A percentile compares a stretch with the other conserved stretches of the same genome.
Conservation (phyloP, 352 stramenopile species). For the Halophytophthora polymorphica region DNA sequence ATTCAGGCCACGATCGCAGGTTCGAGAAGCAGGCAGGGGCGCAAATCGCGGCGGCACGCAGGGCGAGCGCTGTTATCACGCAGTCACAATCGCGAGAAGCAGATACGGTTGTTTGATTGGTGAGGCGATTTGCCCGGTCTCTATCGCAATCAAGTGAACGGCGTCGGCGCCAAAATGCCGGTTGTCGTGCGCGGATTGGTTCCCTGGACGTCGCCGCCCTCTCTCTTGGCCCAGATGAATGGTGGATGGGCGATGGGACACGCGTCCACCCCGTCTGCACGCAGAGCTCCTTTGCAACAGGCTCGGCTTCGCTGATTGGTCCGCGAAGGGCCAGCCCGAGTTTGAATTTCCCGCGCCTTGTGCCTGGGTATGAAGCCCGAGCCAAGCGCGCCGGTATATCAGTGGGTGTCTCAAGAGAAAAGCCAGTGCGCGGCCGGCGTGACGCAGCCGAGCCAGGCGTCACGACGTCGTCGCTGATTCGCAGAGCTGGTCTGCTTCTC, state of each 20-base stretch:
- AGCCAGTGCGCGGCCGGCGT: slow-evolving; percentile 5
- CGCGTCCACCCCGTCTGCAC: too few species aligned
- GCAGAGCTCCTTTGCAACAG: too few species aligned
- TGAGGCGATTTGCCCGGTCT: neutral
- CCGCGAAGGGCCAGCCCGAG: neutral
- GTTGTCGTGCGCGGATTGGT: too few species aligned
- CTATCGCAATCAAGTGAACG: too few species aligned
- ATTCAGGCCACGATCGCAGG: too few species aligned
- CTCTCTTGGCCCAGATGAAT: too few species aligned
- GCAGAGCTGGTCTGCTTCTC: neutral
- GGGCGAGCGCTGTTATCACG: slow-evolving; percentile 20
- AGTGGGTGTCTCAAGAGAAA: slow-evolving; percentile 30
- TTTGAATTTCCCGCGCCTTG: neutral
- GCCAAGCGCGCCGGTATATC: neutral
- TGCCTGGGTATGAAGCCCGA: too few species aligned
- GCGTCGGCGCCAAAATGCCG: too few species aligned
- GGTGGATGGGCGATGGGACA: too few species aligned
- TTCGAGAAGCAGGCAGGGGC: slow-evolving; percentile 1
- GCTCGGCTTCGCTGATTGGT: slow-evolving; percentile 3
- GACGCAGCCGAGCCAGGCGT: neutral
- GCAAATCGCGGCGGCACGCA: slow-evolving; percentile 7
- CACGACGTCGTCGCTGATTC: neutral
- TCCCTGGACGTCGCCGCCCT: too few species aligned
- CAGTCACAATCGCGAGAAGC: slow-evolving; percentile 11
- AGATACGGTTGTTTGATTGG: slow-evolving; percentile 10